Base-by-base conservation (phyloP, 1,284 basidiomycete genomes). In the Xerocomus nothofagi region DNA sequence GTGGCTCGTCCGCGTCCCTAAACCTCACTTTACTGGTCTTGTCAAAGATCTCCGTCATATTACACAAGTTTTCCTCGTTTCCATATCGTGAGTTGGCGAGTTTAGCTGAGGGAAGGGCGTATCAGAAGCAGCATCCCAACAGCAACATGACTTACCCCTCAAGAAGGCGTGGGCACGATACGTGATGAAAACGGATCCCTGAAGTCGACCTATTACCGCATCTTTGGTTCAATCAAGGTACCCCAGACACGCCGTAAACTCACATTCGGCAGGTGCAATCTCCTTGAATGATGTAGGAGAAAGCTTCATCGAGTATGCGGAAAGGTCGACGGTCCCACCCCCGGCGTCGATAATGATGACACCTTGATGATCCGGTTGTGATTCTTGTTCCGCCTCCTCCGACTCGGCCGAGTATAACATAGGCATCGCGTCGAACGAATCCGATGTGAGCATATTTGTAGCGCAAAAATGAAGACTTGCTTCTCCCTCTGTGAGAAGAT, bases 321-420 rank as follows among this genome's bases (percentile, higher is more conserved):
- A 76, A 15, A 82, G 63, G 45, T 81, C 79, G 15, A 81, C 59
- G 0, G 79, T 81, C 1, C 79, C 79, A 37, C 79, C 78, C 5
- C 79, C 79, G 0, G 78, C 78, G 51, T 81, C 79, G 29, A 82
- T 73, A 30, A 84, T 73, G 31, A 79, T 63, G 12, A 80, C 66
- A 0, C 74, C 75, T 24, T 71, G 48, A 8, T 20, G 38, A 1
- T 48, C 52, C 3, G 43, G 31, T 20, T 32, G 34, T 45, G 53
- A 44, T 26, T 45, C 41, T 40, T 48, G 46, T 24, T 46, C 30
- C 8, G 17, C 41, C 27, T 46, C 52, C 15, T 53, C 52, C n/a
- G 34, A 37, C 23, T 44, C 47, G 20, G 31, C 56, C 11, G 49
- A 44, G 32, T 51, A 56, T 23, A 64, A 26, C 18, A 59, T 52